Evolutionary conservation across 1,284 basidiomycete genomes (phyloP).

Genomic region (Pyrrhoderma lamaoense): DNA sequence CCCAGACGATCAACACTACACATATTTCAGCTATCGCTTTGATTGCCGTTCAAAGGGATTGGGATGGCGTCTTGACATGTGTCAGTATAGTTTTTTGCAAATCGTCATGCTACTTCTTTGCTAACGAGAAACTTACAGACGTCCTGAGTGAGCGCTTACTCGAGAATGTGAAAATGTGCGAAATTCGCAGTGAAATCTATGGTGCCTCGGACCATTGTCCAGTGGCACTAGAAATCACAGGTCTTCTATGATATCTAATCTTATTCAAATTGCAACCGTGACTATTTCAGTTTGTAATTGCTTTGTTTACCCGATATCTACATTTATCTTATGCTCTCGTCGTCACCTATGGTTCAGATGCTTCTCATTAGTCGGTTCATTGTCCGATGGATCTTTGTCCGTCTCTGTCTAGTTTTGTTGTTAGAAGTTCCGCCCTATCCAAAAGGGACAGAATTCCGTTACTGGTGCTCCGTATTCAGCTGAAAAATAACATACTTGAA

Average conservation of each 20-base stretch:
- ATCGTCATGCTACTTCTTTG: constrained; percentile 1
- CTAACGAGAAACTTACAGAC: constrained; percentile 35
- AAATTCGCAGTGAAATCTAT: constrained; percentile 78
- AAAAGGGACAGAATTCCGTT: too few species aligned
- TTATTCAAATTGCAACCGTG: neutral
- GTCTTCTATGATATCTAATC: neutral
- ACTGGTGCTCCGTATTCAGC: too few species aligned
- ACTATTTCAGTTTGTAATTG: neutral
- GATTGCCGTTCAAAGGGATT: constrained; percentile 74
- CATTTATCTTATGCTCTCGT: neutral
- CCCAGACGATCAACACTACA: constrained; percentile 64
- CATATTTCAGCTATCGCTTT: constrained; percentile 83
- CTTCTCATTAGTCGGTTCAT: too few species aligned
- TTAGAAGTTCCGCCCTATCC: too few species aligned
- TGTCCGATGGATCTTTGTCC: too few species aligned
- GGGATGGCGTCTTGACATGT: constrained; percentile 84
- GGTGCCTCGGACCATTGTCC: constrained; percentile 84
- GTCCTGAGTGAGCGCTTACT: constrained; percentile 63
- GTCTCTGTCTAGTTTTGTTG: too few species aligned
- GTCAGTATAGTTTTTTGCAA: constrained; percentile 38
- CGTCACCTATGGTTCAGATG: too few species aligned
- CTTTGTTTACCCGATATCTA: neutral
- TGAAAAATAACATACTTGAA: too few species aligned
- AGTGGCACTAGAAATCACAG: constrained; percentile 58
- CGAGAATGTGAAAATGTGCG: constrained; percentile 62